These are phyloP conservation scores for Cicer judaicum DNA, from an alignment of 306 rosid genomes.

Conservation along the genomic window DNA sequence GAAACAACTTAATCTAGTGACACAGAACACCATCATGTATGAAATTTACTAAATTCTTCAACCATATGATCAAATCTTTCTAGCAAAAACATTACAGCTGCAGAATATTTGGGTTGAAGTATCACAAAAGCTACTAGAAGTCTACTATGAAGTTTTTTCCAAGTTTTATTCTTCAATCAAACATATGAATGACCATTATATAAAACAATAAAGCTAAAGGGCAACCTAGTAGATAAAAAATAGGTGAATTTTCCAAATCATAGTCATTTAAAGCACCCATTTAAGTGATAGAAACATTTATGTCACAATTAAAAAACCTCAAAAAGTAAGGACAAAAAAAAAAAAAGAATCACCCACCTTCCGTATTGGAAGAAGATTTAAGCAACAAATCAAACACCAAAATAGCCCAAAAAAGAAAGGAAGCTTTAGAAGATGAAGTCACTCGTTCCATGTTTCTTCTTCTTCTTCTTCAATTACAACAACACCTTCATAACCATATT, in stretches of 20 bases:
- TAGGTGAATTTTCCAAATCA: constrained; percentile 24
- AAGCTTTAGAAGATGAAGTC: constrained; percentile 48
- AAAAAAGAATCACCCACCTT: constrained; percentile 62
- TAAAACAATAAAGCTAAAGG: constrained; percentile 37
- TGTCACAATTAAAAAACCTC: constrained; percentile 32
- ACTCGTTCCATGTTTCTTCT: constrained; percentile 42
- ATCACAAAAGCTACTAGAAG: constrained; percentile 41
- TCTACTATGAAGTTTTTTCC: constrained; percentile 25
- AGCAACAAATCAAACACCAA: constrained; percentile 58
- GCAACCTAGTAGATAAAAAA: constrained; percentile 42
- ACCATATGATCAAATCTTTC: constrained; percentile 35
- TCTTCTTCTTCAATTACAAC: constrained; percentile 35
- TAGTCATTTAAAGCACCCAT: constrained; percentile 34
- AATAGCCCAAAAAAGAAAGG: constrained; percentile 57
- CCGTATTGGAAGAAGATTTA: constrained; percentile 63
- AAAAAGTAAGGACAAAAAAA: constrained; percentile 7
- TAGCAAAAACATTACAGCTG: not conserved
- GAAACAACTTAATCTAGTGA: constrained; percentile 17
- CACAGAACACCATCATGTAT: constrained; percentile 12
- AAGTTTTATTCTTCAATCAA: constrained; percentile 32
- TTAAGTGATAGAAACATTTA: constrained; percentile 24
- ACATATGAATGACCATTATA: not conserved
- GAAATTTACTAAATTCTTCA: constrained; percentile 11
- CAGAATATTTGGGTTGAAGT: constrained; percentile 13
- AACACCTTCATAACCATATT: constrained; percentile 44